Evolutionary conservation across 1,284 basidiomycete genomes (phyloP), one percentile per base, ranked within the genome.

Genomic region (Fomitopsis schrenkii): DNA sequence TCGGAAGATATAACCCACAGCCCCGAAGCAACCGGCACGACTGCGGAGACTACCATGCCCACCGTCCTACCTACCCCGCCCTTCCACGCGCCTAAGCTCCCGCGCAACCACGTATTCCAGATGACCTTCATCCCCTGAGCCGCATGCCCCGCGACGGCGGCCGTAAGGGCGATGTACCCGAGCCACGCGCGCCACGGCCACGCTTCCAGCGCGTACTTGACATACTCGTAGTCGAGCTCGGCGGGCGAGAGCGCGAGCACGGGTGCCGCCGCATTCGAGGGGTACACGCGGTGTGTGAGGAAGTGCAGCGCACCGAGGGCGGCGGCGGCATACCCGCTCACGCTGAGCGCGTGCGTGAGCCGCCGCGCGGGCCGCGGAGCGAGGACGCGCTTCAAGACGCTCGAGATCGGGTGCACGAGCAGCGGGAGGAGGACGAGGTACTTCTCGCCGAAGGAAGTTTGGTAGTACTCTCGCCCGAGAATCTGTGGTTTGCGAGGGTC

Each of bases 401-500:
- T 82, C 1, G 87, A 79, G 1, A 81, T 64, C 17, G 83, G 74
- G 67, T 93, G 90, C 15, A 86, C 67, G 22, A 75, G 74, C 33
- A 93, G 74, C 3, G 90, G 89, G 2, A 76, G 75, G 26, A 88
- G 72, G 8, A 92, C 75, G 6, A 92, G 81, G 59, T 83, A 83
- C 50, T 77, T 81, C 71, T 93, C 89, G 48, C 82, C 83, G 57
- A 86, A 80, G 0, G 75, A 53, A 0, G 86, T 88, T 71, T 92
- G 89, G 70, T 93, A 92, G 74, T 91, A 91, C 73, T 92, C 91
- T 54, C 90, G 77, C 12, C 90, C 89, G 9, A 92, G 74, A 28
- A 92, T 75, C 90, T 91, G 63, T n/a, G 14, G 45, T 62, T 59
- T 17, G 17, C 15, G 41, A 56, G 33, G 53, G 41, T 30, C 54